Percentiles rank a stretch among this genome's conserved stretches.
phyloP scores from a whole-genome alignment of 2,329 filamentous ascomycete genomes.

The Fusarium brevicatenulatum region DNA sequence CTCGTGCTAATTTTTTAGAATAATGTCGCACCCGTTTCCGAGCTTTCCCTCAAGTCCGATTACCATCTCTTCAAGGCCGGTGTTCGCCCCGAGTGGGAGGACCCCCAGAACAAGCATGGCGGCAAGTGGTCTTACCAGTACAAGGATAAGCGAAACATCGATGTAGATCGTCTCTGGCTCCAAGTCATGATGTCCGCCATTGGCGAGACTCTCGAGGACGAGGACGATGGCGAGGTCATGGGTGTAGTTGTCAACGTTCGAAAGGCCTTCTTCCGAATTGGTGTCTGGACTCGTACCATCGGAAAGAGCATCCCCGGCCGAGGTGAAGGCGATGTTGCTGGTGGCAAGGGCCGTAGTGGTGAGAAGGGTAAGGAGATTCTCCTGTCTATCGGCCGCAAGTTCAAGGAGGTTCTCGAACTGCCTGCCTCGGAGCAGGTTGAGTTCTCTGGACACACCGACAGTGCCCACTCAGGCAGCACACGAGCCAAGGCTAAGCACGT shows the following conservation, averaged over 20 bases:
- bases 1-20: slow-evolving; percentile 68
- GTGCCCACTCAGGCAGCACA: slow-evolving; percentile 90
- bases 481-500: slow-evolving; percentile 94
- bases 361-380: slow-evolving; percentile 90
- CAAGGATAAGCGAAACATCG: slow-evolving; percentile 92
- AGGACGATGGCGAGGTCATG: slow-evolving; percentile 97
- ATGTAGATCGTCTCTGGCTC: slow-evolving; percentile 96
- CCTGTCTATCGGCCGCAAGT: slow-evolving; percentile 83
- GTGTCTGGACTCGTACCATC: slow-evolving; percentile 95
- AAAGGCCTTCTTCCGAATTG: slow-evolving; percentile 97
- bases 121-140: slow-evolving; percentile 99
- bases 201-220: slow-evolving; percentile 95
- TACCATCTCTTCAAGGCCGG: slow-evolving; percentile 99
- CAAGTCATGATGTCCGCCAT: slow-evolving; percentile 97
- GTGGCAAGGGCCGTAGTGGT: slow-evolving; percentile 78
- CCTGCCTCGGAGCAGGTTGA: slow-evolving; percentile 82
- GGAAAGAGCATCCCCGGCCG: slow-evolving; percentile 84
- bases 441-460: slow-evolving; percentile 96
- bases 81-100: slow-evolving; percentile 98
- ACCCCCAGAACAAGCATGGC: slow-evolving; percentile 97
- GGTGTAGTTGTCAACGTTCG: slow-evolving; percentile 98
- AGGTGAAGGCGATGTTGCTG: slow-evolving; percentile 76
- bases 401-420: slow-evolving; percentile 92
- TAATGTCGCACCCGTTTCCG: slow-evolving; percentile 96
- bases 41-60: slow-evolving; percentile 96